Evolutionary conservation across 2,329 filamentous ascomycete genomes (phyloP).

Genomic region (Fusarium neocosmosporiellum): DNA sequence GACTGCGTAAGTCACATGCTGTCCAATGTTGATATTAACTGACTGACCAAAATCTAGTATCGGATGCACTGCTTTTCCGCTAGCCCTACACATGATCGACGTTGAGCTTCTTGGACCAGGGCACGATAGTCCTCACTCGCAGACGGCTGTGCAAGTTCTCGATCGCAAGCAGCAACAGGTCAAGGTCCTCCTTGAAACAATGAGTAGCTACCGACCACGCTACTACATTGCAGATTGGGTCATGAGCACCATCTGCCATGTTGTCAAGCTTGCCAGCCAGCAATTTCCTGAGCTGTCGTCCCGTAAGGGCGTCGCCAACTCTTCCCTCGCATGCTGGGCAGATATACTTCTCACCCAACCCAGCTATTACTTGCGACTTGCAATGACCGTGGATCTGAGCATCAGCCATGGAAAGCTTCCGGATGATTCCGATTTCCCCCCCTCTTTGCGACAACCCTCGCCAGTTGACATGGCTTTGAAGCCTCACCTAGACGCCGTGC

Average conservation of each 20-base stretch:
- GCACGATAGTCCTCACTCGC: background rate
- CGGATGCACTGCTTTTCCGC: constrained; percentile 37
- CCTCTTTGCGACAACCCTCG: constrained; percentile 16
- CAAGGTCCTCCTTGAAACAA: constrained; percentile 32
- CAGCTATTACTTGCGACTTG: constrained; percentile 32
- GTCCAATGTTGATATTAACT: fast-evolving
- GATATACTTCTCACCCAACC: constrained; percentile 36
- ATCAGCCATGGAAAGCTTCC: constrained; percentile 40
- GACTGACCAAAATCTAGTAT: constrained; percentile 14
- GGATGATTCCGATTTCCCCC: constrained; percentile 40
- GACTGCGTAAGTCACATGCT: constrained; percentile 34
- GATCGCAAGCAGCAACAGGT: constrained; percentile 36
- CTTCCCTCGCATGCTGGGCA: constrained; percentile 16
- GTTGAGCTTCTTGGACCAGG: constrained; percentile 34
- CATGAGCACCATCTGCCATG: constrained; percentile 33
- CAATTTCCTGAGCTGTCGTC: background rate
- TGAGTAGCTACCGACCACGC: constrained; percentile 35
- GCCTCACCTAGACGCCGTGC: background rate
- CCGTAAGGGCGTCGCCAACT: background rate
- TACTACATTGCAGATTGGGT: constrained; percentile 44
- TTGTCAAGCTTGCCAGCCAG: constrained; percentile 32
- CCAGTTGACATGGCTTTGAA: fast-evolving
- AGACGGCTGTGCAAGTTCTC: background rate
- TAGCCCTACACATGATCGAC: constrained; percentile 40
- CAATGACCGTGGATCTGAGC: constrained; percentile 40